Evolutionary conservation across 352 stramenopile genomes (phyloP).

Genomic region (Plasmopara viticola): DNA sequence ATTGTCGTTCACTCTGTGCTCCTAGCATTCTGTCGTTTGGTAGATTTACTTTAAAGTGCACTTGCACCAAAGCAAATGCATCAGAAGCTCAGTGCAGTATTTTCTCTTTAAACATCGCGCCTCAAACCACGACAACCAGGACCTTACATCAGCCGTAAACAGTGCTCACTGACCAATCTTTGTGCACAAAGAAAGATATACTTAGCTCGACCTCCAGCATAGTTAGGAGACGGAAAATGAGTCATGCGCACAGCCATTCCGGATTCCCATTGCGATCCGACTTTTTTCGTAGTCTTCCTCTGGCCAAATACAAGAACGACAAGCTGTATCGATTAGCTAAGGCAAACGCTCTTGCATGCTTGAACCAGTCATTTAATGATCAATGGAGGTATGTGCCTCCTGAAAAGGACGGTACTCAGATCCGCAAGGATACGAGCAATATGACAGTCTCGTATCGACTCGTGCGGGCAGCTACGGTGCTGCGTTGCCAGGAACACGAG

Average conservation of each 20-base stretch:
- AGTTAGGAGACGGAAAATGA: conserved; percentile 15
- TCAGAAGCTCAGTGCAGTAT: conserved; percentile 20
- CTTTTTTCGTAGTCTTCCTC: conserved; percentile 65
- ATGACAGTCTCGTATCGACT: conserved; percentile 55
- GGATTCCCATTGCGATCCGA: conserved; percentile 62
- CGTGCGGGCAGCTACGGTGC: conserved; percentile 58
- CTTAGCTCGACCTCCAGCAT: background rate
- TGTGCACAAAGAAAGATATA: background rate
- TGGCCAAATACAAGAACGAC: conserved; percentile 50
- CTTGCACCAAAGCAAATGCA: conserved; percentile 9
- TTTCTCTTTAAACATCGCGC: conserved; percentile 18
- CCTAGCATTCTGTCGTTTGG: conserved; percentile 8
- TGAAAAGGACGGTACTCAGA: conserved; percentile 73
- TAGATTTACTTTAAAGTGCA: conserved; percentile 7
- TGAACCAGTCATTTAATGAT: conserved; percentile 72
- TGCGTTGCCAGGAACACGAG: conserved; percentile 70
- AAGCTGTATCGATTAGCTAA: conserved; percentile 49
- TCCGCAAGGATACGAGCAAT: conserved; percentile 80
- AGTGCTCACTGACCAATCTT: conserved; percentile 1
- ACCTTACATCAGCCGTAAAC: conserved; percentile 1
- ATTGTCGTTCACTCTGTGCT: conserved; percentile 14
- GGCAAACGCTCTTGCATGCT: conserved; percentile 43
- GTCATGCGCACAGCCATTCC: conserved; percentile 11
- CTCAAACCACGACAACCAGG: conserved; percentile 3
- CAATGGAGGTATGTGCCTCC: conserved; percentile 76